These are phyloP conservation scores for Mucor plumbeus DNA, from an alignment of 371 early-diverging fungal genomes.

Conservation along the genomic window DNA sequence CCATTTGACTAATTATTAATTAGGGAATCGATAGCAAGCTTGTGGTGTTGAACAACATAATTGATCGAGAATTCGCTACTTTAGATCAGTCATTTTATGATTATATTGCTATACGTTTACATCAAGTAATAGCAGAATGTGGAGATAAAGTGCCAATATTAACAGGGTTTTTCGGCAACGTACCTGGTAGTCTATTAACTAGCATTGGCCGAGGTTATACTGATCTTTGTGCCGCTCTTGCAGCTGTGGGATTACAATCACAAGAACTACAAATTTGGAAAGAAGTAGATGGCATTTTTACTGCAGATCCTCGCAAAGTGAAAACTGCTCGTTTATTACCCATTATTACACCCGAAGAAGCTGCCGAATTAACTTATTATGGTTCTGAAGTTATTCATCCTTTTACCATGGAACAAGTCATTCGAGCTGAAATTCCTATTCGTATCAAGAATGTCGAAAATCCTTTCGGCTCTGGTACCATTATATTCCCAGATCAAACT, in stretches of 20 bases:
- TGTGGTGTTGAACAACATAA: constrained; percentile 82
- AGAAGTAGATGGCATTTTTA: constrained; percentile 98
- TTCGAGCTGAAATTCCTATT: constrained; percentile 92
- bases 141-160: constrained; percentile 82
- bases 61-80: constrained; percentile 71
- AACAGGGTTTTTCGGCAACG: constrained; percentile 95
- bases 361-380: constrained; percentile 96
- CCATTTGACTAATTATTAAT: not conserved
- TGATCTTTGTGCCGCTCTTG: constrained; percentile 95
- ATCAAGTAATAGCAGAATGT: constrained; percentile 63
- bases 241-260: constrained; percentile 87
- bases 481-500: constrained; percentile 77
- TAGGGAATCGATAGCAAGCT: constrained; percentile 84
- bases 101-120: constrained; percentile 75
- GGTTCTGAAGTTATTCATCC: constrained; percentile 98
- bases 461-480: constrained; percentile 88
- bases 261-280: constrained; percentile 98
- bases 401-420: constrained; percentile 98
- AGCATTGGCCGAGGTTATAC: constrained; percentile 98
- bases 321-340: constrained; percentile 84
- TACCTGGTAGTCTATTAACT: constrained; percentile 90
- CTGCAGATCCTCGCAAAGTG: constrained; percentile 98
- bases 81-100: constrained; percentile 93
- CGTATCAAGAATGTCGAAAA: constrained; percentile 97
- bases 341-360: constrained; percentile 98